Evolutionary conservation across 1,284 basidiomycete species (phyloP), one percentile per base, ranked within the genome.

Genomic region (Taiwanofungus camphoratus): DNA sequence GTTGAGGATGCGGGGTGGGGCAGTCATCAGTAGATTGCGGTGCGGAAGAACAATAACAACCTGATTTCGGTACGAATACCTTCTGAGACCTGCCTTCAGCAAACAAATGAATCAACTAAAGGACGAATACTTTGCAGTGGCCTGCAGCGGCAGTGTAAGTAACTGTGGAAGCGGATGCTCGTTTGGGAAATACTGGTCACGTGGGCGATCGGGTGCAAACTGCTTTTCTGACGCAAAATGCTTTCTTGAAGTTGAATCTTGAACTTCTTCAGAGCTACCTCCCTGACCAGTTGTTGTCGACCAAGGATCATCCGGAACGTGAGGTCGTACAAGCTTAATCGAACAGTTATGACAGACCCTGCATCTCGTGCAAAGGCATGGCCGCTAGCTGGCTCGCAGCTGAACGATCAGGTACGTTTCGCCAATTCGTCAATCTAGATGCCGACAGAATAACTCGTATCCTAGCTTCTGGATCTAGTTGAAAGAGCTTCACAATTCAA

Each of bases 401-500:
- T 99, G 57, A 97, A 94, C 63, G 97, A 98, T 78, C 82, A 90
- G 64, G 95, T 97, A 58, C 56, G 82, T 67, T 52, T 31, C 36
- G 46, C 33, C 43, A 22, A 55, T 61, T 48, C 50, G 54, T 53
- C 59, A 55, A n/a, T 15, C 27, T 38, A 20, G 18, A 18, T 15
- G n/a, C 36, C 26, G 41, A 49, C 27, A 29, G 8, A 5, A 19
- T 39, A 6, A n/a, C n/a, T 27, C 33, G 35, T 41, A 44, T 44
- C 8, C 16, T 58, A 93, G 91, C 92, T 94, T 59, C 74, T 95
- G 46, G 92, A 94, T 57, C 73, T 94, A 46, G 82, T 92, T 27
- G 87, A 92, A 68, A 88, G 93, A 68, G 90, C 90, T 36, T 76
- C 80, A 27, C 87, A 92, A 65, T 95, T 94, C 74, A 94, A 95